Evolutionary conservation across 257 asterid genomes (phyloP), one percentile per base, ranked within the genome.

Genomic region (Jacaranda copaia): DNA sequence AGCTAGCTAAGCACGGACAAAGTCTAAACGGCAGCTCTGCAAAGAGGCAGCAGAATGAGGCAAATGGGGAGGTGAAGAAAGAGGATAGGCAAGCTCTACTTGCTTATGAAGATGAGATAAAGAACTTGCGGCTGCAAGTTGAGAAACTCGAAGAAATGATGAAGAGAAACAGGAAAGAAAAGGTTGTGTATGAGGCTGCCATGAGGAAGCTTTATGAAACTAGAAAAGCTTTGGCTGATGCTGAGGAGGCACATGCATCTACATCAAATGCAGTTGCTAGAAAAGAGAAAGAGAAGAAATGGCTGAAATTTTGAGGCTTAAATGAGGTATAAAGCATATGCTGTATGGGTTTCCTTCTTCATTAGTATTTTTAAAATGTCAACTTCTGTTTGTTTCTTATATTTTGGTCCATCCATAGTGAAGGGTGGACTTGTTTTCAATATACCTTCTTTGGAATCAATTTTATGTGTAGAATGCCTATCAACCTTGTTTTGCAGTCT

Each of bases 61-160:
- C 57, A 25, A 84, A 80, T 20, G 87, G 75, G 51, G 98, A 81
- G 51, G 84, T 8, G 42, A 92, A 83, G 86, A 86, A 80, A 75
- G 96, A 82, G 85, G 96, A 81, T 56, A 86, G 98, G 75, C 79
- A 89, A 73, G 84, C 85, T 40, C 72, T 95, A 51, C 86, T 95
- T 76, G 97, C 94, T 0, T 87, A 87, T 57, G 97, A 88, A 15
- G 92, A 90, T 49, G 97, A 91, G 90, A 84, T 95, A 25, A 90
- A 90, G 78, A 95, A 80, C 61, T 80, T 95, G 88, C 91, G 79
- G 83, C 46, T 78, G 49, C 96, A 89, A 70, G 83, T 77, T 10
- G 88, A 73, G 77, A 95, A 83, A 80, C 89, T 95, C 9, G 97
- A 91, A 77, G 98, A 95, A 83, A 95, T 95, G 98, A 92, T 77